These are phyloP conservation scores for Piper longum DNA, from an alignment of 164 flowering plant species.

Conservation along the genomic window DNA sequence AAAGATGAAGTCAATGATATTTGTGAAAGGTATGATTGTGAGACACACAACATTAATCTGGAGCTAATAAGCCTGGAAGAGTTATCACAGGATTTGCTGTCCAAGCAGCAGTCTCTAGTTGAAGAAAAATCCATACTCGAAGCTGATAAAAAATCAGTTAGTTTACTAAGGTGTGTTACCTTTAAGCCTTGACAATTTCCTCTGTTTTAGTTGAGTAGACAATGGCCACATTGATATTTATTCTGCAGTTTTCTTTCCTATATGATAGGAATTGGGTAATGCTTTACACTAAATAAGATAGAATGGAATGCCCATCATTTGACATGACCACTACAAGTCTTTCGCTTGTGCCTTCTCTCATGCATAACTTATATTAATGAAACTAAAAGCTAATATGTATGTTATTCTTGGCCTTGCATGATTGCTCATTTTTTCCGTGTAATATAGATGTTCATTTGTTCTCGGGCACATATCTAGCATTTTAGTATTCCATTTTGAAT, in stretches of 20 bases:
- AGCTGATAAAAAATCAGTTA: constrained; percentile 79
- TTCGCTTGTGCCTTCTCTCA: too few species aligned
- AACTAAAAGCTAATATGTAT: too few species aligned
- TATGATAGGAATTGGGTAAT: neutral
- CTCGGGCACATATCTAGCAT: neutral
- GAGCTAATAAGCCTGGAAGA: constrained; percentile 35
- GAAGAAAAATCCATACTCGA: constrained; percentile 58
- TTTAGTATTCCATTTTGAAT: neutral
- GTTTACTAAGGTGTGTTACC: constrained; percentile 54
- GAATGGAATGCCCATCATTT: neutral
- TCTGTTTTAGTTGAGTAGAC: neutral
- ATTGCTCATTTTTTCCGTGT: too few species aligned
- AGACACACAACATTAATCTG: constrained; percentile 25
- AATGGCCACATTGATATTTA: neutral
- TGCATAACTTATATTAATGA: too few species aligned
- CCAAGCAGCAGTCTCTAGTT: constrained; percentile 39
- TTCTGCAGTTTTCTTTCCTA: neutral
- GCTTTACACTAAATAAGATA: neutral
- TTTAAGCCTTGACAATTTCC: neutral
- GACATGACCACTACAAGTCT: neutral
- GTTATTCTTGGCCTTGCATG: too few species aligned
- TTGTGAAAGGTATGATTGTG: constrained; percentile 44
- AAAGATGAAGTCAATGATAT: constrained; percentile 56
- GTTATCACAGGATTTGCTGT: constrained; percentile 26
- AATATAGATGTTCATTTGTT: too few species aligned